These are phyloP conservation scores for Auricularia sp. DNA, from an alignment of 768 basidiomycete species.

Conservation along the genomic window DNA sequence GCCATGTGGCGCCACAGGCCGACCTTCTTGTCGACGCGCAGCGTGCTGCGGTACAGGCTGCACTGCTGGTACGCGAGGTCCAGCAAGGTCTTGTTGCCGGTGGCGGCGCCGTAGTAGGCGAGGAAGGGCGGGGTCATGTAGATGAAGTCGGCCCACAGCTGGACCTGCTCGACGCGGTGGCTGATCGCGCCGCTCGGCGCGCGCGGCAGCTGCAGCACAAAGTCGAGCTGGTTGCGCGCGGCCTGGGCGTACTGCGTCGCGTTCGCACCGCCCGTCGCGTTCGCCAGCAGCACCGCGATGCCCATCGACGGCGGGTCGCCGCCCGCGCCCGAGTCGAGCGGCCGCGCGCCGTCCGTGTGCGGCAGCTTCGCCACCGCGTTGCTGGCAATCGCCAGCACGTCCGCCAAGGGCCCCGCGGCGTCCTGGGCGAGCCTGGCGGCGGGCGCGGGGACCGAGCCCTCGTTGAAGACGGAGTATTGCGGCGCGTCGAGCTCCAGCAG, in stretches of 20 bases:
- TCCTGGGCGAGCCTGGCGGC: constrained; percentile 10
- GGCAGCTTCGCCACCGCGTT: constrained; percentile 39
- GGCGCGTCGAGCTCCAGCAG: constrained; percentile 40
- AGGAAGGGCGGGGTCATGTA: constrained; percentile 85
- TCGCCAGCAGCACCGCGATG: constrained; percentile 53
- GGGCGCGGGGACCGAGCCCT: constrained; percentile 32
- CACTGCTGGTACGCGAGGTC: constrained; percentile 62
- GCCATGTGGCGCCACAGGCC: constrained; percentile 67
- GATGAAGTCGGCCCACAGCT: constrained; percentile 73
- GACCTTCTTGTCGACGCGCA: constrained; percentile 37
- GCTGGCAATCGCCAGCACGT: constrained; percentile 44
- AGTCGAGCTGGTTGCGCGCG: constrained; percentile 56
- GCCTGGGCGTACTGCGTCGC: constrained; percentile 50
- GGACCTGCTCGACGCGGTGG: constrained; percentile 56
- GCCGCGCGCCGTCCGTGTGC: constrained; percentile 39
- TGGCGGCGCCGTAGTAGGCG: constrained; percentile 67
- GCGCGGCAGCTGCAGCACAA: constrained; percentile 40
- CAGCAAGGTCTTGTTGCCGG: constrained; percentile 47
- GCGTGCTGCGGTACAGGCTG: constrained; percentile 55
- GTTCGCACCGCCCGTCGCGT: constrained; percentile 31
- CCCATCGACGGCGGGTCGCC: constrained; percentile 76
- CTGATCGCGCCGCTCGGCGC: constrained; percentile 73
- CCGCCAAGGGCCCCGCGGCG: constrained; percentile 30
- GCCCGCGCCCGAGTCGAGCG: constrained; percentile 54
- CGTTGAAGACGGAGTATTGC: constrained; percentile 34